Conservation (phyloP, 164 flowering plant genomes). For the Aristolochia contorta region DNA sequence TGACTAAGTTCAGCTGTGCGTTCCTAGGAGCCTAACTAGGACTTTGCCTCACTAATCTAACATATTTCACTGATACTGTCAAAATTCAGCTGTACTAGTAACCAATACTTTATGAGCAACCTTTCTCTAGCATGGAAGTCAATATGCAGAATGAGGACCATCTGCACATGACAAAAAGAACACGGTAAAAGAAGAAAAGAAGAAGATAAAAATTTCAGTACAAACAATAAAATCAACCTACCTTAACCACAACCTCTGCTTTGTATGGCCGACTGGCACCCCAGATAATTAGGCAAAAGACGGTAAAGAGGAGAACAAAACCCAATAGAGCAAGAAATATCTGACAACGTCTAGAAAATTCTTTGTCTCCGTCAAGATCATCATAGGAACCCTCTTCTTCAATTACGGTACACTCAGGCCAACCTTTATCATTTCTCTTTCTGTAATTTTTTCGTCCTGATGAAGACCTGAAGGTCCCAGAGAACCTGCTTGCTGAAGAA, state of each 20-base stretch:
- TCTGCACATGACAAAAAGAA: too few species aligned
- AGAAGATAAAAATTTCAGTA: background rate
- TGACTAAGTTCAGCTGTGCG: too few species aligned
- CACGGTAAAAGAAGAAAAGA: too few species aligned
- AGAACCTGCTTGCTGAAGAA: constrained; percentile 86
- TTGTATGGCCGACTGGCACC: constrained; percentile 58
- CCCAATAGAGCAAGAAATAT: constrained; percentile 24
- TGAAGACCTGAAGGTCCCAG: constrained; percentile 79
- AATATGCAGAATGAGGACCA: too few species aligned
- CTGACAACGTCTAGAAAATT: constrained; percentile 28
- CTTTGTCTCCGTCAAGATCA: constrained; percentile 34
- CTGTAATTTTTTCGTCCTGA: constrained; percentile 57
- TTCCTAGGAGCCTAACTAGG: too few species aligned
- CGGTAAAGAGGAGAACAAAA: constrained; percentile 28
- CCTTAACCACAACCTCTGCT: constrained; percentile 38
- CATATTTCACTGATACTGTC: too few species aligned
- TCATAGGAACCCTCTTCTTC: constrained; percentile 76
- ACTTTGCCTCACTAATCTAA: too few species aligned
- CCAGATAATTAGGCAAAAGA: constrained; percentile 58
- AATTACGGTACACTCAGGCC: constrained; percentile 93
- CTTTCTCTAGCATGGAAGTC: too few species aligned
- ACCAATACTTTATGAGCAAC: too few species aligned
- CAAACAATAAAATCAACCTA: constrained; percentile 9
- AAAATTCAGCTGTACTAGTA: too few species aligned
- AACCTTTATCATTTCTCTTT: constrained; percentile 87